Percentiles rank a stretch among this genome's conserved stretches.
phyloP scores from a whole-genome alignment of 1,284 basidiomycete genomes.

The Serendipita sp. region DNA sequence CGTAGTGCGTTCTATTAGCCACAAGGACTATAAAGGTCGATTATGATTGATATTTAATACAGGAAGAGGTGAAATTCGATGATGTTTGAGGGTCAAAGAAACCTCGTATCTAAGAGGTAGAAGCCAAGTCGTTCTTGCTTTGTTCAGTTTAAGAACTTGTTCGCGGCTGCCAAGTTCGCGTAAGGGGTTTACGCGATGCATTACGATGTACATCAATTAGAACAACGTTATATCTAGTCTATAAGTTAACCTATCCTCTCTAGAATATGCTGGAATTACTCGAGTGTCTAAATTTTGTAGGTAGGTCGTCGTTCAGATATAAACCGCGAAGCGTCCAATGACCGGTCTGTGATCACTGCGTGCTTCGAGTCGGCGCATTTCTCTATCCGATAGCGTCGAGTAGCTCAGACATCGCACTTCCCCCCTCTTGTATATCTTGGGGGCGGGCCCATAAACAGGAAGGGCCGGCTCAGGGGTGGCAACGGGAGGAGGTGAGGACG shows the following conservation, averaged over 20 bases:
- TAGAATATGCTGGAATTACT: background rate
- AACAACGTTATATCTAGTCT: background rate
- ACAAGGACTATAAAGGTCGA: background rate
- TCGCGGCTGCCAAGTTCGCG: background rate
- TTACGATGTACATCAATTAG: background rate
- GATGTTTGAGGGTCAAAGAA: background rate
- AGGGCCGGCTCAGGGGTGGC: background rate
- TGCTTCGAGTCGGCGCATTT: constrained; percentile 57
- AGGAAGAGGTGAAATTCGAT: background rate
- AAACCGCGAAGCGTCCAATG: constrained; percentile 56
- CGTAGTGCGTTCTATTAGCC: background rate
- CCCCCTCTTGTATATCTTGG: constrained; percentile 28
- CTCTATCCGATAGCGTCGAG: constrained; percentile 57
- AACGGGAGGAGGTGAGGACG: background rate
- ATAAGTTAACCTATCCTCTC: background rate
- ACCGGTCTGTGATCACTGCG: constrained; percentile 42
- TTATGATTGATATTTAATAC: background rate
- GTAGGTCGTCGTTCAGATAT: constrained; percentile 17
- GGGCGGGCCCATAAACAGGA: background rate
- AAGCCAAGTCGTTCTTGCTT: background rate
- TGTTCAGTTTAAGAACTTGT: background rate
- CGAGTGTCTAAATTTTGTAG: background rate
- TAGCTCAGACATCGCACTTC: constrained; percentile 59
- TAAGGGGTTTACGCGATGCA: background rate
- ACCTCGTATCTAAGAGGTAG: background rate